Conservation (phyloP, 352 stramenopile species). For the Pythium apleroticum region DNA sequence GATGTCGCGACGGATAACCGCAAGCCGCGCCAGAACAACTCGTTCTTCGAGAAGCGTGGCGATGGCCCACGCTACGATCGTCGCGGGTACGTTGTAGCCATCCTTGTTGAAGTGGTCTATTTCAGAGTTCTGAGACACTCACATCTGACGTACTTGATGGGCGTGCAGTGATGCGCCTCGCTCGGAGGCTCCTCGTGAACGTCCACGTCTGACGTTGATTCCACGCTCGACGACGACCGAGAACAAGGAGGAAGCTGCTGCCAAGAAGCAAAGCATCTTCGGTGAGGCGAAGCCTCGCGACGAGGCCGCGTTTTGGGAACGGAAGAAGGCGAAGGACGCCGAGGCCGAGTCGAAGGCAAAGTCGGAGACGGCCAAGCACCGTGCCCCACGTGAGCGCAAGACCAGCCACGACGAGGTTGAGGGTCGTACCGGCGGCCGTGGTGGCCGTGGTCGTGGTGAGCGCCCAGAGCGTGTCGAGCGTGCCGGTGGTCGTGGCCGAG, state of each 20-base stretch:
- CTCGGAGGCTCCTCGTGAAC: constrained; percentile 38
- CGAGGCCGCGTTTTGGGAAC: constrained; percentile 63
- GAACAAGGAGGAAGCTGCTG: constrained; percentile 24
- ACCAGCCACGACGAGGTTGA: constrained; percentile 50
- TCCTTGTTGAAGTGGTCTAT: constrained; percentile 17
- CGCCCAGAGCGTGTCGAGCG: constrained; percentile 31
- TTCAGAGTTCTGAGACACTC: constrained; percentile 7
- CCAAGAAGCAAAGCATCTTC: constrained; percentile 68
- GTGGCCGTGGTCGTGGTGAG: constrained; percentile 42
- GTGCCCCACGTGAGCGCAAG: constrained; percentile 30
- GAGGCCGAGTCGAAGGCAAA: constrained; percentile 24
- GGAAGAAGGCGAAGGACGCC: constrained; percentile 42
- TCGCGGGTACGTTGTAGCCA: constrained; percentile 30
- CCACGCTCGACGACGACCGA: constrained; percentile 54
- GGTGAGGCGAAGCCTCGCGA: constrained; percentile 86
- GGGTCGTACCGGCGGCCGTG: constrained; percentile 27
- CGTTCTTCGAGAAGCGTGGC: constrained; percentile 52
- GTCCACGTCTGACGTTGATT: constrained; percentile 56
- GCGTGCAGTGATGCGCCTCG: constrained; percentile 2
- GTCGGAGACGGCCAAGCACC: constrained; percentile 21
- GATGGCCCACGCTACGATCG: constrained; percentile 27
- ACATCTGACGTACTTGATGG: not conserved
- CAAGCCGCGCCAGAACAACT: constrained; percentile 43
- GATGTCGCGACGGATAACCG: constrained; percentile 69
- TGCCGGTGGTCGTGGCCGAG: constrained; percentile 28